phyloP scores from a whole-genome alignment of 1,139 yeast species.

The Blastobotrys malaysiensis region DNA sequence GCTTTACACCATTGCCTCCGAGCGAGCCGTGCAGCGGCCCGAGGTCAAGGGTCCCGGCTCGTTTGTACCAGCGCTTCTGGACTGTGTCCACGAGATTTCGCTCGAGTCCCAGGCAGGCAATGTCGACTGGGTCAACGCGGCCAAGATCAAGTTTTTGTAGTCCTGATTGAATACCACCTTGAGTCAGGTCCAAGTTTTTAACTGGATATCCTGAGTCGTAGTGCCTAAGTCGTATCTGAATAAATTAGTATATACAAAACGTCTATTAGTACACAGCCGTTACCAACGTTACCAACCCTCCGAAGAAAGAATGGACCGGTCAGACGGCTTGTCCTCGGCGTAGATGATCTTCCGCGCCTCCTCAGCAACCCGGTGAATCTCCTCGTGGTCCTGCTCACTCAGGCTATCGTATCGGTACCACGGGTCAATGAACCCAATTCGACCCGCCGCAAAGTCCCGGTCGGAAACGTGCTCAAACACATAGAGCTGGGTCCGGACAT shows the following conservation, averaged over 20 bases:
- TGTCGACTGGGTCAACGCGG: constrained; percentile 18
- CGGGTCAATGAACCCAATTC: constrained; percentile 82
- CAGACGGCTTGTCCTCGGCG: constrained; percentile 15
- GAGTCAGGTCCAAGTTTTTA: no score
- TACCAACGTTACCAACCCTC: constrained; percentile 19
- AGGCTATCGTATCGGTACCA: constrained; percentile 70
- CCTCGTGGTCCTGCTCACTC: constrained; percentile 33
- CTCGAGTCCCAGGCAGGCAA: constrained; percentile 12
- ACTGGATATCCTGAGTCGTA: no score
- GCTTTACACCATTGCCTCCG: constrained; percentile 63
- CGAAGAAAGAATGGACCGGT: constrained; percentile 16
- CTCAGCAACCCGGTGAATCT: constrained; percentile 16
- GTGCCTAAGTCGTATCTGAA: no score
- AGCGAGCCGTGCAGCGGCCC: constrained; percentile 38
- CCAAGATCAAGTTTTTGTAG: constrained; percentile 11
- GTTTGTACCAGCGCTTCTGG: constrained; percentile 45
- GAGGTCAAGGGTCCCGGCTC: constrained; percentile 44
- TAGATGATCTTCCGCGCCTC: constrained; percentile 12
- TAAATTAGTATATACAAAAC: not conserved
- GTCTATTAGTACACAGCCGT: not conserved
- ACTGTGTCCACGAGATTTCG: constrained; percentile 35
- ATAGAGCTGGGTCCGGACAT: constrained; percentile 82
- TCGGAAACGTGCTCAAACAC: constrained; percentile 81
- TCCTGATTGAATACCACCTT: no score
- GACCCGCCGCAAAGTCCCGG: constrained; percentile 88